A percentile compares a stretch with the other conserved stretches of the same genome.
phyloP scores from a whole-genome alignment of 202 grass and related monocot genomes.

The Bolboschoenoplectus hybrid region DNA sequence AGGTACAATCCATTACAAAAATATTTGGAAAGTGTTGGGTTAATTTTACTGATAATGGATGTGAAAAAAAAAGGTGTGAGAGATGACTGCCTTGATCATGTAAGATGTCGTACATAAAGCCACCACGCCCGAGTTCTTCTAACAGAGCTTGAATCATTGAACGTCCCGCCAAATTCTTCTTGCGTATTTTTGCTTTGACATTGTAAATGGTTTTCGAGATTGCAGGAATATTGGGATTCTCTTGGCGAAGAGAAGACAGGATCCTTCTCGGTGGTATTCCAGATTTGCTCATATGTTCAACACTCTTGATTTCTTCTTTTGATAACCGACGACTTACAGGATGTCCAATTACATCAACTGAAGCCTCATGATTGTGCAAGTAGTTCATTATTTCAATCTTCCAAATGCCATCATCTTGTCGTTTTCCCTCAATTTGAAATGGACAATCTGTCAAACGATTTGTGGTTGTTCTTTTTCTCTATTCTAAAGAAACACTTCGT shows the following conservation, averaged over 20 bases:
- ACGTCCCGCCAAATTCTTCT: not conserved
- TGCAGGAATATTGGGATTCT: not conserved
- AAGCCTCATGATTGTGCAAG: not conserved
- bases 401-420: not conserved
- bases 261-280: not conserved
- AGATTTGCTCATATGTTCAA: conserved; percentile 26
- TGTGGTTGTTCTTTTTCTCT: not conserved
- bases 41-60: not conserved
- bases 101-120: not conserved
- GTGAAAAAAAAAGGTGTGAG: not conserved
- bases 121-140: not conserved
- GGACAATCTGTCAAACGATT: not conserved
- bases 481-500: not conserved
- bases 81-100: not conserved
- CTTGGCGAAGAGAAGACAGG: not conserved
- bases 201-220: conserved; percentile 16
- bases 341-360: not conserved
- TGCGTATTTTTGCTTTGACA: conserved; percentile 1
- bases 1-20: conserved; percentile 13
- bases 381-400: not conserved
- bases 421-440: conserved; percentile 9
- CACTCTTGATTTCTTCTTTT: not conserved
- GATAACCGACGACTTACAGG: not conserved
- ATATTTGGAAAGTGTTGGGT: not conserved
- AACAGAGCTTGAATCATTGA: not conserved